phyloP scores from a whole-genome alignment of 805 yeast genomes.

The Starmerella apis region DNA sequence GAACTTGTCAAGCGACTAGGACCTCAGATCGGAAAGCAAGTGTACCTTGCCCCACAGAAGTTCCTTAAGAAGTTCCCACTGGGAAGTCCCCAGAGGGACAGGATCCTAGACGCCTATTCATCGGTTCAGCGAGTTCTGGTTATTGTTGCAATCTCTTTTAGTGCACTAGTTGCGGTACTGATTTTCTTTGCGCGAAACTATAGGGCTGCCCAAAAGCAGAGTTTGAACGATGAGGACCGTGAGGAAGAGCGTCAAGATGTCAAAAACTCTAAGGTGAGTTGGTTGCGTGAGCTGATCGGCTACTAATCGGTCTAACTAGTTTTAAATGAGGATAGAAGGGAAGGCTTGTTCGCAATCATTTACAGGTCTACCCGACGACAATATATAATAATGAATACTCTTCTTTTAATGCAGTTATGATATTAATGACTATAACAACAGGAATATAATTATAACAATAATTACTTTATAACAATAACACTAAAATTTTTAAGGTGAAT shows the following conservation, averaged over 20 bases:
- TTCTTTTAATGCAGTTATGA: too few relatives aligned
- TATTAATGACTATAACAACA: too few relatives aligned
- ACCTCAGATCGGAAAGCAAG: constrained; percentile 35
- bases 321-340: too few relatives aligned
- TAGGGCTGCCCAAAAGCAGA: constrained; percentile 9
- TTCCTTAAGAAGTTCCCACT: constrained; percentile 42
- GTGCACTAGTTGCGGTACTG: constrained; percentile 27
- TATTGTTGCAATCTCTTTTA: constrained; percentile 43
- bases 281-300: constrained; percentile 7
- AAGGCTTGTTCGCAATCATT: too few relatives aligned
- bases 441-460: too few relatives aligned
- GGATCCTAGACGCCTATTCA: constrained; percentile 48
- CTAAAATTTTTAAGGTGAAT: too few relatives aligned
- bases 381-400: too few relatives aligned
- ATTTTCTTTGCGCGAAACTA: constrained; percentile 11
- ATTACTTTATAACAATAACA: too few relatives aligned
- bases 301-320: not conserved
- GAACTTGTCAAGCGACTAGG: constrained; percentile 34
- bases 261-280: not conserved
- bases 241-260: constrained; percentile 7
- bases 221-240: constrained; percentile 18
- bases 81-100: constrained; percentile 53
- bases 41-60: constrained; percentile 46
- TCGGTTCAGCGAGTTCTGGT: constrained; percentile 50
- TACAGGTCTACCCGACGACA: too few relatives aligned